Percentiles rank a stretch among this genome's conserved stretches.
Conservation (phyloP, 768 basidiomycete species). For the Auriculariales sp. region DNA sequence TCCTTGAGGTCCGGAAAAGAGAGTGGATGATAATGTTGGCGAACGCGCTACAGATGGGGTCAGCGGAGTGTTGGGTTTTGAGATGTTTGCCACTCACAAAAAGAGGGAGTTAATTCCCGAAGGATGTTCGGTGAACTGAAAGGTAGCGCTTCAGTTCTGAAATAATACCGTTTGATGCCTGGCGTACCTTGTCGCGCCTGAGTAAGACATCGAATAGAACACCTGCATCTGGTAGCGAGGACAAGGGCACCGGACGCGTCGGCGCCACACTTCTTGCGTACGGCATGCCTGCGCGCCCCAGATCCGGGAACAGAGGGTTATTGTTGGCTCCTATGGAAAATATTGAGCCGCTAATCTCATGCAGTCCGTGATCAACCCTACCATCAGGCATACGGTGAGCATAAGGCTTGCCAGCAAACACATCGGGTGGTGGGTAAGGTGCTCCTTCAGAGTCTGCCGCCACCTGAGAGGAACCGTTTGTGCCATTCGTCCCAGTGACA, state of each 20-base stretch:
- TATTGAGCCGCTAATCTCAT: too few relatives aligned
- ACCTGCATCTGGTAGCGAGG: slow-evolving; percentile 65
- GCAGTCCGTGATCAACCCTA: too few relatives aligned
- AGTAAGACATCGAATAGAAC: slow-evolving; percentile 71
- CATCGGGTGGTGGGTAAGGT: not conserved
- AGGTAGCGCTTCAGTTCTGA: not conserved
- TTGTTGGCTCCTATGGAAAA: slow-evolving; percentile 54
- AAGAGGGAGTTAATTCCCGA: slow-evolving; percentile 65
- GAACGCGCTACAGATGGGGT: slow-evolving; percentile 25
- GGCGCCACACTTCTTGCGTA: slow-evolving; percentile 79
- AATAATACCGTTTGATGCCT: not conserved
- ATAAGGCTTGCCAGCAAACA: not conserved
- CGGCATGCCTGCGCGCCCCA: slow-evolving; percentile 67
- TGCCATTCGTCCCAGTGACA: not conserved
- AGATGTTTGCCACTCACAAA: slow-evolving; percentile 52
- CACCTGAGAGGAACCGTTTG: not conserved
- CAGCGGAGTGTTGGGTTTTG: not conserved
- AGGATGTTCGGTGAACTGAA: slow-evolving; percentile 60
- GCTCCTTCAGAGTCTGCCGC: not conserved
- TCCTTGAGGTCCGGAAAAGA: slow-evolving; percentile 68
- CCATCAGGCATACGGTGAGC: too few relatives aligned
- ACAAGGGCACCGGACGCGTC: slow-evolving; percentile 41
- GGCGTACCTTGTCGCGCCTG: slow-evolving; percentile 47
- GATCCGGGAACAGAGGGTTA: slow-evolving; percentile 49
- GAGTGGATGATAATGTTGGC: slow-evolving; percentile 12